A percentile compares a stretch with the other conserved stretches of the same genome.
These are phyloP conservation scores for Hansenula anomala DNA, from an alignment of 1,139 yeast species.

Conservation along the genomic window DNA sequence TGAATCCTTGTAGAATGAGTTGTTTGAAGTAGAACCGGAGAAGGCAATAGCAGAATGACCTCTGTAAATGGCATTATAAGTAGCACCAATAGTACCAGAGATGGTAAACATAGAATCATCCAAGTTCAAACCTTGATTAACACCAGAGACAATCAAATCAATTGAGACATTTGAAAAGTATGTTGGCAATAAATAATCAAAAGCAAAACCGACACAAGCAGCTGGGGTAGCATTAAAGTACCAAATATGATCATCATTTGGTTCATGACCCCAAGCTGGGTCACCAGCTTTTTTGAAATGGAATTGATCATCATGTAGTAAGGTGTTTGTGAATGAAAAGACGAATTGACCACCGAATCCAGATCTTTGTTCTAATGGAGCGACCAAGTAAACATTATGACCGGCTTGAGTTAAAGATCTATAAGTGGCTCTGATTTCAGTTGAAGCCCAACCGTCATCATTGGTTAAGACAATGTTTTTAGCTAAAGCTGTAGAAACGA, in stretches of 20 bases:
- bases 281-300: conserved; percentile 34
- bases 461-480: conserved; percentile 52
- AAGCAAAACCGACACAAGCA: conserved; percentile 37
- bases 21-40: conserved; percentile 35
- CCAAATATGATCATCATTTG: conserved; percentile 36
- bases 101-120: conserved; percentile 34
- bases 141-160: conserved; percentile 42
- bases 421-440: conserved; percentile 58
- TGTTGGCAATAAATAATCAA: conserved; percentile 36
- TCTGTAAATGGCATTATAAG: conserved; percentile 37
- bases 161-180: conserved; percentile 30
- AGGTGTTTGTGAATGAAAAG: conserved; percentile 36
- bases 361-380: conserved; percentile 56
- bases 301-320: conserved; percentile 32
- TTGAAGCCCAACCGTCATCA: conserved; percentile 57
- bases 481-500: conserved; percentile 9
- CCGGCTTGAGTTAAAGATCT: conserved; percentile 49
- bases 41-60: conserved; percentile 39
- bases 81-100: conserved; percentile 43
- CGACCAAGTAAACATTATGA: conserved; percentile 49
- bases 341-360: conserved; percentile 55
- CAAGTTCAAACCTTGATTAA: conserved; percentile 41
- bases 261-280: conserved; percentile 42
- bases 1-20: conserved; percentile 39
- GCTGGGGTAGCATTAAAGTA: conserved; percentile 44